Base-by-base conservation (phyloP, 129 eudicot species). In the Lactuca saligna region DNA sequence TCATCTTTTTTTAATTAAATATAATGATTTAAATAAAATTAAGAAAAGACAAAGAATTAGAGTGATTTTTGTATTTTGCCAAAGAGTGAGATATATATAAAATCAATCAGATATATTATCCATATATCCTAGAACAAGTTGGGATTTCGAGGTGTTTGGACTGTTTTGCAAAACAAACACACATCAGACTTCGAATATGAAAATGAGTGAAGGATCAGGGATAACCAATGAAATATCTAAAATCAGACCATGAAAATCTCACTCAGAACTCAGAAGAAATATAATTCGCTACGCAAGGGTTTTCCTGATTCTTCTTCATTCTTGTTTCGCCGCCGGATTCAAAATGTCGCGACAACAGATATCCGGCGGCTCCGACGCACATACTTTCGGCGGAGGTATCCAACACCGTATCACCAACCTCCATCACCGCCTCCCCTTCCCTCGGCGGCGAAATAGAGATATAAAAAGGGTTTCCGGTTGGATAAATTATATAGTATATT, bases 221-320 rank as follows among this genome's bases (percentile, higher is more conserved):
- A 33, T 56, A 20, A 69, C 16, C 8, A 13, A 13, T 15, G 65
- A 17, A 56, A 17, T 68, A 25, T 39, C 38, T 38, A 69, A 56
- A 54, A 31, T 35, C 0, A 53, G 35, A 68, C 37, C 16, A 8
- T 57, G 48, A 31, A 70, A 58, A 15, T 10, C 58, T 41, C 49
- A 69, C 14, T 35, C 12, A 11, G 62, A 35, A 69, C 14, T 35
- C 12, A 11, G 62, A 35, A 67, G 7, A 17, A 3, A 68, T 54
- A 35, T 37, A 12, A 17, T 16, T 25, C 16, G 32, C 17, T 8
- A 59, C 42, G 13, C 59, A 46, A 58, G 69, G 77, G 69, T 51
- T 69, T 71, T 12, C 42, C 58, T 58, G n/a, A 46, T 60, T 60
- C 61, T 9, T 17, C 37, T 58, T 59, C 75, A 15, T 15, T 14